Evolutionary conservation across 441 rosid species (phyloP).

Genomic region (Biscutella laevigata): DNA sequence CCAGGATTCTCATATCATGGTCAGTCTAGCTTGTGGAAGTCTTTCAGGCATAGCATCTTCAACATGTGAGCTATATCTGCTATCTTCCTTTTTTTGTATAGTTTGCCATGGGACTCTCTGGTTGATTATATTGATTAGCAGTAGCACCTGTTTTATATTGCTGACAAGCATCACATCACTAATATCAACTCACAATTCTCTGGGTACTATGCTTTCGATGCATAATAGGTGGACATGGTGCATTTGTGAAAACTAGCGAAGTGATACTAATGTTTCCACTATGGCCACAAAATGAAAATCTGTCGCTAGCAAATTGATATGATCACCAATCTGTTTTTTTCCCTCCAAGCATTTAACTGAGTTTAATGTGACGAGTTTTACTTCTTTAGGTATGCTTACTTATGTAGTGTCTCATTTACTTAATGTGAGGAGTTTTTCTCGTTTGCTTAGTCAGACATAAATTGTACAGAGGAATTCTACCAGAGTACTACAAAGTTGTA

Average conservation of each 20-base stretch:
- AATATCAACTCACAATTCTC: slow-evolving; percentile 41
- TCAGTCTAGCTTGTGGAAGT: no score
- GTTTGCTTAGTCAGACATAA: background rate
- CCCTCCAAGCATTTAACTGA: background rate
- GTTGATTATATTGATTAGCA: slow-evolving; percentile 1
- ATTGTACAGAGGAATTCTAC: slow-evolving; percentile 78
- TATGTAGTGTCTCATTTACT: background rate
- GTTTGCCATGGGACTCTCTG: no score
- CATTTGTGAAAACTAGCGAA: no score
- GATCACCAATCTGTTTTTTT: no score
- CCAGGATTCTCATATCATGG: no score
- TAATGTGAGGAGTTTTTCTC: no score
- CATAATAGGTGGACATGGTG: slow-evolving; percentile 54
- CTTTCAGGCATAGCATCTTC: no score
- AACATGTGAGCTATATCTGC: no score
- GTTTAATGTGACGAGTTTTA: background rate
- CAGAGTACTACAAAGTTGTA: slow-evolving; percentile 90
- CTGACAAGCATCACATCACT: slow-evolving; percentile 11
- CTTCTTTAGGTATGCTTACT: background rate
- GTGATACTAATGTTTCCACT: slow-evolving; percentile 18
- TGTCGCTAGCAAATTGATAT: no score
- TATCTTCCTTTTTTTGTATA: no score
- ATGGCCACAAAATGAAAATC: background rate
- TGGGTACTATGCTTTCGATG: slow-evolving; percentile 51
- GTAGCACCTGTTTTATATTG: background rate